Evolutionary conservation across 331 rosid species (phyloP), one percentile per base, ranked within the genome.

Genomic region (Phaseolus coccineus): DNA sequence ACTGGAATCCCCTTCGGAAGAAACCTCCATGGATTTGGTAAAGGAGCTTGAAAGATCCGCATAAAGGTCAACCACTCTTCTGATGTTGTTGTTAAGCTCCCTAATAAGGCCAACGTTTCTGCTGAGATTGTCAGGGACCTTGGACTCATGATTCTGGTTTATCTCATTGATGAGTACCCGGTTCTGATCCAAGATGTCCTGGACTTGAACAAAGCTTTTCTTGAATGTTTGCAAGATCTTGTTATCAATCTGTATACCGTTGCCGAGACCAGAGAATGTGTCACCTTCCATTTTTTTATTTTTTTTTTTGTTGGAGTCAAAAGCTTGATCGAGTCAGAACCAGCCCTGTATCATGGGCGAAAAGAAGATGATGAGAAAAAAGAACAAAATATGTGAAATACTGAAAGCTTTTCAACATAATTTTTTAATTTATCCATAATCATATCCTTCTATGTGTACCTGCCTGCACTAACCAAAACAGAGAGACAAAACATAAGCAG

Each of bases 71-170:
- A 91, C 97, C 74, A 96, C 99, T 85, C 96, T 91, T 84, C 94
- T 89, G 70, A 96, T 93, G 69, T 96, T 96, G 92, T 90, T 91
- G 91, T 96, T 96, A 74, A 96, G 91, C 87, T 96, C 99, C 79
- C 88, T 83, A 62, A 96, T 96, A 70, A 96, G 87, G 37, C 94
- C 96, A 85, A 93, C 97, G 77, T 96, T 96, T 77, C 97, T 84
- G 87, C 87, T 96, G 25, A 96, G 88, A 63, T 96, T 93, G 88
- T 93, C 94, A 8, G 99, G 99, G 71, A 89, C 83, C 80, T 90
- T 96, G 42, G 99, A 93, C 74, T 91, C 98, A 4, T 96, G 99
- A 77, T 96, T 96, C 83, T 96, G 98, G 88, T 96, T 96, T 85
- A 96, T 96, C 90, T 96, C 96, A 71, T 88, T 96, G 88, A 96